A percentile compares a stretch with the other conserved stretches of the same genome.
These are phyloP conservation scores for Nakazawaea pomicola DNA, from an alignment of 805 yeast species.

Conservation along the genomic window DNA sequence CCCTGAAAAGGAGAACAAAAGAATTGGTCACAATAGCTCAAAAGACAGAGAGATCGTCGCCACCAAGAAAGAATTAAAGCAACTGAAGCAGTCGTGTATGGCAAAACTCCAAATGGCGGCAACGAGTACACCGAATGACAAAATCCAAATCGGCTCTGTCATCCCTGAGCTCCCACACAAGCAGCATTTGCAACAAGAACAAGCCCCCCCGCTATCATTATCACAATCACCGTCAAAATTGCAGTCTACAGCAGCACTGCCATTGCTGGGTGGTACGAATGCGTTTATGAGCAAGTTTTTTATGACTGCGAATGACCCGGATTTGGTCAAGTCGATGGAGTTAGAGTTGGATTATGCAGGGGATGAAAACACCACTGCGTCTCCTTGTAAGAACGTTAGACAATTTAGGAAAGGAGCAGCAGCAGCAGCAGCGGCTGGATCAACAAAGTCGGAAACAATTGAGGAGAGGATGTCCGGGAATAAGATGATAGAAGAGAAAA, in stretches of 20 bases:
- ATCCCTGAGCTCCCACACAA: conserved; percentile 4
- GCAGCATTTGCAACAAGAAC: too few relatives aligned
- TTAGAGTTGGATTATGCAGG: background rate
- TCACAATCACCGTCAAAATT: too few relatives aligned
- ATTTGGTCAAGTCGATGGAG: too few relatives aligned
- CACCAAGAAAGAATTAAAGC: background rate
- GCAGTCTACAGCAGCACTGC: too few relatives aligned
- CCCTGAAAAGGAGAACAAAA: too few relatives aligned
- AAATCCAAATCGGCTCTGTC: background rate
- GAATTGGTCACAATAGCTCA: too few relatives aligned
- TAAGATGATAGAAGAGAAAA: background rate
- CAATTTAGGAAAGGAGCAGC: background rate
- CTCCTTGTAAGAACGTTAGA: conserved; percentile 9
- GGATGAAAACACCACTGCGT: background rate
- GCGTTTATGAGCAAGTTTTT: conserved; percentile 2
- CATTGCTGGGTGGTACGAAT: too few relatives aligned
- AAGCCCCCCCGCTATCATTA: too few relatives aligned
- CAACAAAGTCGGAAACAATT: too few relatives aligned
- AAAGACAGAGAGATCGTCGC: too few relatives aligned
- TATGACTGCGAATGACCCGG: background rate
- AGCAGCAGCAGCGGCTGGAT: too few relatives aligned
- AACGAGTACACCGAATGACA: conserved; percentile 7
- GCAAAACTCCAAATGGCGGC: background rate
- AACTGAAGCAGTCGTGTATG: background rate
- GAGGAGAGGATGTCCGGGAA: background rate